Percentiles rank a stretch among this genome's conserved stretches.
Conservation (phyloP, 2,329 filamentous ascomycete genomes). For the Penicillium palitans region DNA sequence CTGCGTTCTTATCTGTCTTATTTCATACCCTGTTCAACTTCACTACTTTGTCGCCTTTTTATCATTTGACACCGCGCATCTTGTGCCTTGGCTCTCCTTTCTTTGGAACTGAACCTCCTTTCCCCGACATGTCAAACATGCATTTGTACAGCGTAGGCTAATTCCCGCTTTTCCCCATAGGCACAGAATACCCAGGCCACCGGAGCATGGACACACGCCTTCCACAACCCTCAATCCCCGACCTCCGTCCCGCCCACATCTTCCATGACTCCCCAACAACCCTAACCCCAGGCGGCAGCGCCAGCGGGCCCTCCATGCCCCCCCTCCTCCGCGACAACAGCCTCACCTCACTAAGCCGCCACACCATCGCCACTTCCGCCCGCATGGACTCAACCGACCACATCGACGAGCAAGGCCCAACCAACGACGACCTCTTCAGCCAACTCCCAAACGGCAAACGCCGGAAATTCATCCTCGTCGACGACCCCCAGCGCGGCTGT, state of each 20-base stretch:
- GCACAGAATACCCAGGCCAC: constrained; percentile 50
- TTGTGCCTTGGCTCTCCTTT: constrained; percentile 21
- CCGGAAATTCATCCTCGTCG: constrained; percentile 94
- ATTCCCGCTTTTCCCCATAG: constrained; percentile 38
- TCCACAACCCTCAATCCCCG: constrained; percentile 53
- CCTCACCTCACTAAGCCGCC: constrained; percentile 46
- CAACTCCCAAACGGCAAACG: constrained; percentile 87
- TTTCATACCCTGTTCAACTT: constrained; percentile 30
- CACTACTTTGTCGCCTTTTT: constrained; percentile 14
- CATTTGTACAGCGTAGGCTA: constrained; percentile 44
- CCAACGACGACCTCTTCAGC: constrained; percentile 72
- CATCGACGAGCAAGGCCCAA: constrained; percentile 33
- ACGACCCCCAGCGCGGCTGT: constrained; percentile 78
- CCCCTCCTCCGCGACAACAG: constrained; percentile 61
- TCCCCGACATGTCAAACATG: constrained; percentile 18
- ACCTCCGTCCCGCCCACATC: constrained; percentile 71
- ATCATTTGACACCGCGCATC: constrained; percentile 24
- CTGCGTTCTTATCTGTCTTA: constrained; percentile 7
- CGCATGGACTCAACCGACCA: constrained; percentile 25
- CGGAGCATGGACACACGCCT: constrained; percentile 61
- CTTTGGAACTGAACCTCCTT: constrained; percentile 14
- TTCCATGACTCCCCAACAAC: constrained; percentile 72
- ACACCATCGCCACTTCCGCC: constrained; percentile 37
- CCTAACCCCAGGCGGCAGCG: constrained; percentile 44
- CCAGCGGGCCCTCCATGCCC: constrained; percentile 60